Conservation (phyloP, 495 filamentous ascomycete species). For the Rostrohypoxylon terebratum region DNA sequence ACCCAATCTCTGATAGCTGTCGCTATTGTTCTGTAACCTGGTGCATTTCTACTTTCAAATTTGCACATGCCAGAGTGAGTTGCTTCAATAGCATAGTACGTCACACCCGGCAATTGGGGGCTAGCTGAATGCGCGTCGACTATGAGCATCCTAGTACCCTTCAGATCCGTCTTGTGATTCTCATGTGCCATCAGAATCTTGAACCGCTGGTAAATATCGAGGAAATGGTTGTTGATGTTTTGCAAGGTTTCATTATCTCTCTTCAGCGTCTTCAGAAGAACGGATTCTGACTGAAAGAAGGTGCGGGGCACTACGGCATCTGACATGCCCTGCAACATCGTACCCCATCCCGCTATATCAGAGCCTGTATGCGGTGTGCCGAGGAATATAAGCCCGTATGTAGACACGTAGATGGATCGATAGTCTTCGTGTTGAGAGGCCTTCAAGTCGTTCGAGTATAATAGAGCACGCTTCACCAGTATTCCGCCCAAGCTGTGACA, state of each 20-base stretch:
- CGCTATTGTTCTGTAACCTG: slow-evolving; percentile 79
- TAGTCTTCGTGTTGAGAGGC: slow-evolving; percentile 76
- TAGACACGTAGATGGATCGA: slow-evolving; percentile 83
- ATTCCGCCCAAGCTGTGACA: slow-evolving; percentile 87
- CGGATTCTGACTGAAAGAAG: slow-evolving; percentile 75
- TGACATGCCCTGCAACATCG: slow-evolving; percentile 78
- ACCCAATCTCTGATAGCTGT: slow-evolving; percentile 79
- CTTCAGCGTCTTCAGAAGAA: slow-evolving; percentile 77
- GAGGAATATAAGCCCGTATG: slow-evolving; percentile 86
- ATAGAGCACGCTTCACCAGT: slow-evolving; percentile 74
- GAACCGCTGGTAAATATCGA: slow-evolving; percentile 77
- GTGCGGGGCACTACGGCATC: slow-evolving; percentile 75
- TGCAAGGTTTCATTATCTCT: slow-evolving; percentile 83
- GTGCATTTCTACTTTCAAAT: slow-evolving; percentile 76
- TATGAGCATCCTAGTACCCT: slow-evolving; percentile 68
- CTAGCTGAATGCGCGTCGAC: slow-evolving; percentile 82
- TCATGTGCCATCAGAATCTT: slow-evolving; percentile 77
- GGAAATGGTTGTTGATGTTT: slow-evolving; percentile 81
- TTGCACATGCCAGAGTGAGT: slow-evolving; percentile 92
- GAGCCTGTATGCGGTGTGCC: slow-evolving; percentile 89
- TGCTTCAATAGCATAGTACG: slow-evolving; percentile 81
- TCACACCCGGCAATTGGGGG: slow-evolving; percentile 78
- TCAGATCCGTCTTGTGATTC: slow-evolving; percentile 72
- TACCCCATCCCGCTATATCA: slow-evolving; percentile 80
- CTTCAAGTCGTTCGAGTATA: slow-evolving; percentile 71